Evolutionary conservation across 1,139 yeast species (phyloP), one percentile per base, ranked within the genome.

Genomic region (Groenewaldozyma sp.): DNA sequence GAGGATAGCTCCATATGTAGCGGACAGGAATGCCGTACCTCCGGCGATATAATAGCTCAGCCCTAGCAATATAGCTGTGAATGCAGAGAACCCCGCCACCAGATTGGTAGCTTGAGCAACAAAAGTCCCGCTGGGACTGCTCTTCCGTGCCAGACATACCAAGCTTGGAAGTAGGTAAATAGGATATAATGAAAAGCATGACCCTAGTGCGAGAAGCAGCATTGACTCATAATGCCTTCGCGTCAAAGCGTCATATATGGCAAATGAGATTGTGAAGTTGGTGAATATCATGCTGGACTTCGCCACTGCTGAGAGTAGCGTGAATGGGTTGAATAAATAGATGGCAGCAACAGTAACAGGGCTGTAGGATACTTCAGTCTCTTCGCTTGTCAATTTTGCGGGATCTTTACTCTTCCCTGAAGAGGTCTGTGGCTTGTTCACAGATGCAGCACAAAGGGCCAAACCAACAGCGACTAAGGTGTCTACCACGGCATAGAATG

Each of bases 261-360:
- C 58, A 36, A 70, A 68, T 1, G 76, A 58, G 0, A 84, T 54
- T 35, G 76, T 65, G 16, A 78, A 62, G 55, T 82, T 76, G 3
- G 80, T 66, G 54, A 88, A 71, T 1, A 73, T 53, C 22, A 71
- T 64, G 0, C 94, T 76, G 0, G 94, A 81, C 50, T 78, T 78
- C 6, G 94, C 72, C 37, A 82, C 65, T 37, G 78, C 73, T 10
- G 88, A 71, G 42, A 86, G 59, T 1, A 88, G 60, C 10, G 78
- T 64, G 53, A 88, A 67, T 2, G 99, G 99, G 55, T 87, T 91
- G 58, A 86, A 72, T 36, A 82, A 68, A 56, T 82, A 88, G 44
- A 82, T 70, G 14, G 78, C 63, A 0, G 71, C 61, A 21, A 68
- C 55, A 18, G 55, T 42, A 31, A 45, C 40, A 5, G 60, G 56